These are phyloP conservation scores for Xylaria digitata DNA, from an alignment of 2,329 filamentous ascomycete genomes.

Conservation along the genomic window DNA sequence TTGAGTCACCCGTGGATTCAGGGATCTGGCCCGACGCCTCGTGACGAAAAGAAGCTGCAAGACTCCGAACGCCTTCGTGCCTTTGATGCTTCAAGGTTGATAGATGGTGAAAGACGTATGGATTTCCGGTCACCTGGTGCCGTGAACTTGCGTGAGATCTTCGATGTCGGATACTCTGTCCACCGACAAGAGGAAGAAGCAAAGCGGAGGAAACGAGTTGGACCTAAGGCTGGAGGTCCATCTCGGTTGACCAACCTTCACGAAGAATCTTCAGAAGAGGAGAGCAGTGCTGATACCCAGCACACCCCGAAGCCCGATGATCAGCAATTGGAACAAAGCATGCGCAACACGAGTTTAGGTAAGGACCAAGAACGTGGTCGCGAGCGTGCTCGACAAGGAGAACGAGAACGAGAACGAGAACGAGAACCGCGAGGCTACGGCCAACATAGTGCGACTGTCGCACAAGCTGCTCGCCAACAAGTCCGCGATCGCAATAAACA, in stretches of 20 bases:
- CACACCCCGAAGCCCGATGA: constrained; percentile 57
- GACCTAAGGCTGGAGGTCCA: constrained; percentile 75
- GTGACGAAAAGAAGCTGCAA: constrained; percentile 67
- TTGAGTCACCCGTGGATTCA: constrained; percentile 94
- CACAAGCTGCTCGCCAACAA: constrained; percentile 84
- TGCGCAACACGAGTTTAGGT: constrained; percentile 81
- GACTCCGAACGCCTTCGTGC: constrained; percentile 62
- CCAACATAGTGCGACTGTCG: constrained; percentile 86
- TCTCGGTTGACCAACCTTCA: constrained; percentile 71
- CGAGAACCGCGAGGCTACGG: constrained; percentile 77
- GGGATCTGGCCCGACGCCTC: constrained; percentile 67
- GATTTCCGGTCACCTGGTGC: constrained; percentile 97
- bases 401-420: constrained; percentile 49
- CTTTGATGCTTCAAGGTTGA: constrained; percentile 66
- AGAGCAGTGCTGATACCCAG: constrained; percentile 65
- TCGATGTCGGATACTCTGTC: constrained; percentile 97
- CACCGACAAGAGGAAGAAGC: constrained; percentile 96
- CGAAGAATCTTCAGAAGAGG: constrained; percentile 73
- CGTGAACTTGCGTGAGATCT: constrained; percentile 95
- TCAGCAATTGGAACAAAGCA: constrained; percentile 83
- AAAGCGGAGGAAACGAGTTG: constrained; percentile 88
- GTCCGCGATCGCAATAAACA: constrained; percentile 74
- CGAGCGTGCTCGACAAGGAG: constrained; percentile 59
- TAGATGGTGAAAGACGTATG: constrained; percentile 73
- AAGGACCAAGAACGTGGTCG: constrained; percentile 65